Evolutionary conservation across 2,329 filamentous ascomycete genomes (phyloP), one percentile per base, ranked within the genome.

Genomic region (Arthrobotrys conoides): DNA sequence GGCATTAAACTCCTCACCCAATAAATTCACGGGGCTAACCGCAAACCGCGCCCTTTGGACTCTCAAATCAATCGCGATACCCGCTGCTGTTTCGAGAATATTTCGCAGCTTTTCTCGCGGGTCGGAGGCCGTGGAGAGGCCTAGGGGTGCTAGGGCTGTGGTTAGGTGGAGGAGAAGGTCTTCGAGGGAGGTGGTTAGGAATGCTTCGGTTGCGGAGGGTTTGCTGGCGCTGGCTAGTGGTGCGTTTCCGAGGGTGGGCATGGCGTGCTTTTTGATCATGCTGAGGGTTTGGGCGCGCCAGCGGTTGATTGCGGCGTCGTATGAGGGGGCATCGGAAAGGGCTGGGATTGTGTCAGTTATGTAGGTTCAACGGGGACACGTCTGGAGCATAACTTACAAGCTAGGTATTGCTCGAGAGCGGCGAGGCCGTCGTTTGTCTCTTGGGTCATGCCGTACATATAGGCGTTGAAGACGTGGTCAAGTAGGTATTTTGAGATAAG

Each of bases 181-280:
- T 48, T 79, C 76, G 18, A 79, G 55, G 18, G 76, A 72, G 8
- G 63, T 79, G 22, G 55, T 65, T 12, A 79, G 69, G 64, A 51
- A 73, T 51, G 48, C 36, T 41, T 79, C 76, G 5, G 76, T 73
- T 2, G 70, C 30, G 3, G 76, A 79, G 16, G 27, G 68, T 30
- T 65, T 72, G 9, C 8, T 27, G 10, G 55, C 59, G 33, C 59
- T 68, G 8, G 69, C 55, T 0, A 73, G 49, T 27, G 76, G 70
- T 8, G 57, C 63, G n/a, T 51, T 64, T 44, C 69, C 69, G 14
- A 79, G 33, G 24, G 59, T 55, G 9, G 76, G 76, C 69, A 79
- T 72, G 57, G 76, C 44, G 57, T 79, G 76, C n/a, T 66, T 73
- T 44, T 30, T 72, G 76, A 79, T 79, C 76, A 79, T 79, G 41